Base-by-base conservation (phyloP, 2,329 filamentous ascomycete genomes). In the Aspergillus sp. region DNA sequence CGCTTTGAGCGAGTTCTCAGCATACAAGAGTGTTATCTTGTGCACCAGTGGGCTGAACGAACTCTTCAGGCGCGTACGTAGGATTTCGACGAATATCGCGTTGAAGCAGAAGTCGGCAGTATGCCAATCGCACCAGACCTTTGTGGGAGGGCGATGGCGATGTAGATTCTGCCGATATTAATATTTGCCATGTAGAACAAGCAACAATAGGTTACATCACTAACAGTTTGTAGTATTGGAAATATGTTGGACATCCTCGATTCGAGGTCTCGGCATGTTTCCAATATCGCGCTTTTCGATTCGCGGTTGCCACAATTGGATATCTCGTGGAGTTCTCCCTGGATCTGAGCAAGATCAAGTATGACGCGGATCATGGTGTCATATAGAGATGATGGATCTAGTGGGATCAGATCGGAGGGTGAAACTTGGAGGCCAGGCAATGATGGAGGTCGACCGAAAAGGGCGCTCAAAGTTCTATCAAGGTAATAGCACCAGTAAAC, bases 401-500 rank as follows among this genome's bases (percentile, higher is more conserved):
- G 5, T 0, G 22, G 15, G 5, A 62, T 49, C 1, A 59, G 45
- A 5, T 59, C 52, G 4, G 51, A 60, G 1, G 58, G 58, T 13
- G 61, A 51, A 2, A 60, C 27, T 6, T 34, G 20, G 1, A 59
- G 44, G 8, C 58, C 51, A 1, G 58, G 60, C 12, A 70, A 47
- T 2, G 69, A 66, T 5, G 64, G 42, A 15, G 63, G 61, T 17
- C 64, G 65, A 33, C 50, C 34, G 12, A 70, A 57, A 33, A 71
- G 65, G 13, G 66, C 50, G 52, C 69, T 67, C 13, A 70, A 57
- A 1, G 64, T 68, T 24, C 63, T 45, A 51, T 71, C 68, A 5
- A 69, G 57, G 33, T 67, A 70, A 42, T 66, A 70, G 47, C 68
- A 71, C 65, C 67, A 71, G 15, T 57, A 66, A 19, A 71, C 49